Evolutionary conservation across 257 asterid species (phyloP).

Genomic region (Lithospermum erythrorhizon): DNA sequence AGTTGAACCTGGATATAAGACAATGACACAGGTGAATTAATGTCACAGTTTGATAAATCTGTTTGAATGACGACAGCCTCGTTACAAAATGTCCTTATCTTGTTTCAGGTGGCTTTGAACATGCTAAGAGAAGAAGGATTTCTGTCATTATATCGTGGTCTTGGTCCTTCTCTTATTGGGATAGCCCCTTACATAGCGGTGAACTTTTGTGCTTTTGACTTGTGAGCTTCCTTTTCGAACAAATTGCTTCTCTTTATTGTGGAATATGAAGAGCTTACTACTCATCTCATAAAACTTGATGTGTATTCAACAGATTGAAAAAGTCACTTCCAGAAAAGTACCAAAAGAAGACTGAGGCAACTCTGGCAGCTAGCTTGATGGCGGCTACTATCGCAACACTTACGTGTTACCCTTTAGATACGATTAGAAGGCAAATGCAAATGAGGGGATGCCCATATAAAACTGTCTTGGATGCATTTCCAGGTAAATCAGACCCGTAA

Average conservation of each 20-base stretch:
- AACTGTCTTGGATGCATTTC: slow-evolving; percentile 67
- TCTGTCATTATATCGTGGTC: slow-evolving; percentile 75
- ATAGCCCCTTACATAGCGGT: slow-evolving; percentile 93
- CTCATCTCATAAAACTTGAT: slow-evolving; percentile 6
- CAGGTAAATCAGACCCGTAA: slow-evolving; percentile 34
- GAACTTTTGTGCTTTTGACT: slow-evolving; percentile 92
- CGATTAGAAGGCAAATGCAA: slow-evolving; percentile 94
- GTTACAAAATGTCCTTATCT: slow-evolving; percentile 11
- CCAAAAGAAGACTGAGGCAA: slow-evolving; percentile 74
- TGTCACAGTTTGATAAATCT: slow-evolving; percentile 5
- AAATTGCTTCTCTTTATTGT: slow-evolving; percentile 8
- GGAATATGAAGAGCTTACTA: not conserved
- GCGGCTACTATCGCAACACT: slow-evolving; percentile 92
- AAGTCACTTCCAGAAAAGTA: slow-evolving; percentile 79
- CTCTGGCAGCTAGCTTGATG: slow-evolving; percentile 58
- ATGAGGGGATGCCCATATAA: slow-evolving; percentile 81
- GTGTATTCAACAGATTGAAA: slow-evolving; percentile 56
- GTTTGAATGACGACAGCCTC: not conserved
- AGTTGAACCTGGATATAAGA: slow-evolving; percentile 3
- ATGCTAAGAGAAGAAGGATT: slow-evolving; percentile 91
- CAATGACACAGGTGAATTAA: slow-evolving; percentile 69
- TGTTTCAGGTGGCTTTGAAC: slow-evolving; percentile 68
- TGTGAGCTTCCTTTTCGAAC: slow-evolving; percentile 57
- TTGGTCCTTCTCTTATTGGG: slow-evolving; percentile 94
- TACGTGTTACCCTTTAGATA: slow-evolving; percentile 91